Evolutionary conservation across 202 grass and related monocot species (phyloP).

Genomic region (Panicum hallii): DNA sequence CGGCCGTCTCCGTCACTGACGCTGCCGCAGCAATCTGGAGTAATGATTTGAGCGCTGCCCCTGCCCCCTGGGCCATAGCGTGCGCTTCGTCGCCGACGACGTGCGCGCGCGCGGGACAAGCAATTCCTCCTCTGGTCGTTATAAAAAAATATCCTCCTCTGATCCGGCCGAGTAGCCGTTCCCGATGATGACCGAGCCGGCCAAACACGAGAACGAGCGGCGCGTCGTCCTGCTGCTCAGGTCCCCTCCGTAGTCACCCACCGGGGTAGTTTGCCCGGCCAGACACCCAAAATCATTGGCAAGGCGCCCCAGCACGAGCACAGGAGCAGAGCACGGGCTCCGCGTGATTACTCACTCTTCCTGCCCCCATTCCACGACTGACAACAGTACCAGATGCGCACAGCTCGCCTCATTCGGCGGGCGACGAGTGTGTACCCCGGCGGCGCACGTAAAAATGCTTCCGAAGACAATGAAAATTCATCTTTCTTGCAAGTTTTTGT

Average conservation of each 20-base stretch:
- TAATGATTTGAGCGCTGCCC: slow-evolving; percentile 1
- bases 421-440: no score
- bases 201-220: not conserved
- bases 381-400: no score
- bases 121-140: not conserved
- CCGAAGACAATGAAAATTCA: no score
- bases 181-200: not conserved
- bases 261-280: no score
- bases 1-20: slow-evolving; percentile 13
- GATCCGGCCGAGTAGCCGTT: not conserved
- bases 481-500: no score
- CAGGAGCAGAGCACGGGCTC: not conserved
- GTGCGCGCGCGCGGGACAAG: not conserved
- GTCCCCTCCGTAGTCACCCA: not conserved
- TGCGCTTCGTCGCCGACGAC: not conserved
- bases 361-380: no score
- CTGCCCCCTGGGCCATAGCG: not conserved
- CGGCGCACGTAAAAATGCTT: no score
- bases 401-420: no score
- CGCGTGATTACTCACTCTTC: not conserved
- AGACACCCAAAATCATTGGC: slow-evolving; percentile 22
- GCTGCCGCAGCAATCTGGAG: not conserved
- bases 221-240: slow-evolving; percentile 7
- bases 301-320: not conserved
- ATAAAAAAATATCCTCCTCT: not conserved